Evolutionary conservation across 345 rosid species (phyloP), one percentile per base, ranked within the genome.

Genomic region (Iberis pinnata): DNA sequence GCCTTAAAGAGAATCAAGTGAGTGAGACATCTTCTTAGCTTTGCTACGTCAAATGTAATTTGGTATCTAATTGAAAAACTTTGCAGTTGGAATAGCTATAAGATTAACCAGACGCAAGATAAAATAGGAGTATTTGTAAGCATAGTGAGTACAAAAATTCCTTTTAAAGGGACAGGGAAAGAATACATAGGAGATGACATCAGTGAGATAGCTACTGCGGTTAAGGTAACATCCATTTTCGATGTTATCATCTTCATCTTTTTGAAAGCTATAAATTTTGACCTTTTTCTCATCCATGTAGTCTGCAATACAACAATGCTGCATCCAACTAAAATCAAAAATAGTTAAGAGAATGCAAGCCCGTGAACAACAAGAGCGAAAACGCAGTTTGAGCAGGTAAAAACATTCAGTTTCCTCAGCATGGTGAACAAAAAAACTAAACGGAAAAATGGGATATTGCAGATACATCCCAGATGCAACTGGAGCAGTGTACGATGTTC

Each of bases 151-250:
- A 90, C 98, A 53, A 90, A 90, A 72, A 84, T 87, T 46, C 98
- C 98, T 10, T 90, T 90, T 67, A 90, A 90, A 68, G 98, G 96
- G 36, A 90, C 96, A 7, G 98, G 98, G 41, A 87, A 87, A 73
- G 98, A 90, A 64, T 90, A 87, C 52, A 87, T 90, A 48, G 98
- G 98, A 74, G 95, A 87, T 69, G 96, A 90, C 78, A 84, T 87
- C 63, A 79, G 64, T 3, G 96, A 90, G 78, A 90, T 87, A 35
- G 96, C 96, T 65, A 71, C 78, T 38, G 96, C 98, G 38, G 96
- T 90, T 37, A 90, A 83, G 89, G 96, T 87, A 53, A 18, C 70
- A 40, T 46, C 11, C 14, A 35, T 14, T 12, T 18, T 42, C 35
- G 9, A 39, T 14, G 10, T 2, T 2, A 1, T 41, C 24, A 33